Evolutionary conservation across 1,284 basidiomycete species (phyloP), one percentile per base, ranked within the genome.

Genomic region (Termitomyces sp.): DNA sequence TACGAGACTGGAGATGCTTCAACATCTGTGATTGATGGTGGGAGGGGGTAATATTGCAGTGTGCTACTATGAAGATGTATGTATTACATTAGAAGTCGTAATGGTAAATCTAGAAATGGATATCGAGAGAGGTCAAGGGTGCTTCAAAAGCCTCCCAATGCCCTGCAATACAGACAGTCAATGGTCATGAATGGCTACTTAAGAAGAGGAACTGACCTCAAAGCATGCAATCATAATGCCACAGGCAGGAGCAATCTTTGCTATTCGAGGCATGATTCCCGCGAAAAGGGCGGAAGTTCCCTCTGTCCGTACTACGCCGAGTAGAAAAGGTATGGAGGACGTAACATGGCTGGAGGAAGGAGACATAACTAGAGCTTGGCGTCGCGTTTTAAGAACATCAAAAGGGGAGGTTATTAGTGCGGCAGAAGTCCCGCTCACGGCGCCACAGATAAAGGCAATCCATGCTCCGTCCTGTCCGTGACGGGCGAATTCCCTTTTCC

Each of bases 221-320:
- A 91, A 99, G 65, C 88, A 93, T 51, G 89, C 86, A 67, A 99
- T 97, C 93, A 96, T 95, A 58, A 96, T 89, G 28, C 96, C 96
- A 70, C 97, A 99, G 24, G 97, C 95, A n/a, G 97, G 97, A 3
- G 94, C 96, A 58, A 98, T 94, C 71, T 99, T 99, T 28, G 86
- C 93, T 49, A 96, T 85, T 33, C 96, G 83, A 31, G 97, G 96
- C 3, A 86, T 74, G 35, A 94, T 72, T 0, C 96, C 96, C 37
- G 90, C 85, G 68, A 91, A 97, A 35, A 98, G 72, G 1, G 92
- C 91, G 5, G 75, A 67, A 11, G 75, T 57, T 0, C 96, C 96
- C 68, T 99, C 97, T 5, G 79, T 86, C 47, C 76, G 79, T 26
- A 91, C 64, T 38, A 99, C 88, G 50, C 86, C 79, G 43, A 79